Percentiles rank a stretch among this genome's conserved stretches.
Evolutionary conservation across 768 basidiomycete genomes (phyloP).

Genomic region (Cystobasidium tubakii): DNA sequence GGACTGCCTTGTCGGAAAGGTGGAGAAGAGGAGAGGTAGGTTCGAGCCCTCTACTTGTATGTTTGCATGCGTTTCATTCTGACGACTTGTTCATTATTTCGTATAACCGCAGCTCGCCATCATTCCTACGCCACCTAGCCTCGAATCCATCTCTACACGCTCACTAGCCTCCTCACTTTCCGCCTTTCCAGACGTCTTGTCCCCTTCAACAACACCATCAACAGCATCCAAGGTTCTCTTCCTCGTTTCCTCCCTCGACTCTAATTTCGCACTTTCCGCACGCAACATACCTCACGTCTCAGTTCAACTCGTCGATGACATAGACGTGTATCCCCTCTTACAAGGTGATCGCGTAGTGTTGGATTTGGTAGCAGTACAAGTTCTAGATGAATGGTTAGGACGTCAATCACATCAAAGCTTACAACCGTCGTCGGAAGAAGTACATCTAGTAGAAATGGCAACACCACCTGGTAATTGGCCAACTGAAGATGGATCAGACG

Average conservation of each 20-base stretch:
- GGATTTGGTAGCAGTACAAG: slow-evolving; percentile 19
- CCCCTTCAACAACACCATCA: background rate
- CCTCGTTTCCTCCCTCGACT: slow-evolving; percentile 9
- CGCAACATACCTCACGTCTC: slow-evolving; percentile 12
- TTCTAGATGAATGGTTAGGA: slow-evolving; percentile 13
- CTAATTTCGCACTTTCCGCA: slow-evolving; percentile 18
- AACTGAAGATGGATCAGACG: background rate
- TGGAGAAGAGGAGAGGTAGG: slow-evolving; percentile 33
- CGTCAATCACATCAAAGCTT: background rate
- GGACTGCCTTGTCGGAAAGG: slow-evolving; percentile 19
- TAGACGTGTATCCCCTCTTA: slow-evolving; percentile 24
- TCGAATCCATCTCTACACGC: slow-evolving; percentile 20
- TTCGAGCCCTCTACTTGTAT: background rate
- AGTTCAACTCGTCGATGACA: slow-evolving; percentile 9
- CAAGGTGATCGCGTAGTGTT: slow-evolving; percentile 27
- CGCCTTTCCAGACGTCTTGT: background rate
- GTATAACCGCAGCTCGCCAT: slow-evolving; percentile 18
- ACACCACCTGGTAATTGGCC: background rate
- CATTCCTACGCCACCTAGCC: slow-evolving; percentile 9
- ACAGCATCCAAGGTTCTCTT: slow-evolving; percentile 23
- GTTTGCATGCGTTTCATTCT: too few species aligned
- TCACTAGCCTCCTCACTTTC: background rate
- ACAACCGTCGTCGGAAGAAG: too few species aligned
- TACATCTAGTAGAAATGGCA: background rate
- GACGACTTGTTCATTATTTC: background rate